phyloP scores from a whole-genome alignment of 2,329 filamentous ascomycete genomes.

The Davidsoniella eucalypti region DNA sequence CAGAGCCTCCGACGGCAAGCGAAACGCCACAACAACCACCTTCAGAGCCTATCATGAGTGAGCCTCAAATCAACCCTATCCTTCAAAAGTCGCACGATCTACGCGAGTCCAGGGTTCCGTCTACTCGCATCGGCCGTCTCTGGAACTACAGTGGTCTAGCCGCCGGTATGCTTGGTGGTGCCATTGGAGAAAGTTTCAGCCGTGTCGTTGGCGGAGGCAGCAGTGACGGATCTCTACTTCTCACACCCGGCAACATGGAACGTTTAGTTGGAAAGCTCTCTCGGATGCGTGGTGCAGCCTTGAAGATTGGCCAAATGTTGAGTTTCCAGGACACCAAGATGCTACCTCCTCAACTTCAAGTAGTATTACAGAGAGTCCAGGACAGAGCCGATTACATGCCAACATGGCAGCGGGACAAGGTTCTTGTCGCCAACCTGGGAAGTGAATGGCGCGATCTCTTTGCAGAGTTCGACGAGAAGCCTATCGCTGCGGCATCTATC shows the following conservation, averaged over 20 bases:
- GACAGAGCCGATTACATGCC: slow-evolving; percentile 98
- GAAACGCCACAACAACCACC: background rate
- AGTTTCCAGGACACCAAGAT: slow-evolving; percentile 96
- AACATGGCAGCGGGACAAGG: slow-evolving; percentile 73
- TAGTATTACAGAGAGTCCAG: slow-evolving; percentile 85
- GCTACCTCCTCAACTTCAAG: slow-evolving; percentile 71
- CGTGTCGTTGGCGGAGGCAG: slow-evolving; percentile 53
- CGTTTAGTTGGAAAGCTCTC: slow-evolving; percentile 83
- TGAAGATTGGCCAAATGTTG: slow-evolving; percentile 96
- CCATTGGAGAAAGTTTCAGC: slow-evolving; percentile 69
- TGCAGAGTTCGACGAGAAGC: slow-evolving; percentile 69
- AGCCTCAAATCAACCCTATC: slow-evolving; percentile 12
- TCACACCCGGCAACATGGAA: slow-evolving; percentile 84
- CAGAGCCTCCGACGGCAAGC: background rate
- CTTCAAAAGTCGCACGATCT: slow-evolving; percentile 43
- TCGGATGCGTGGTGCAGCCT: slow-evolving; percentile 88
- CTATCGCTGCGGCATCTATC: slow-evolving; percentile 90
- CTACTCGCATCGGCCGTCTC: slow-evolving; percentile 68
- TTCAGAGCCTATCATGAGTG: background rate
- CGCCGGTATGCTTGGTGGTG: slow-evolving; percentile 88
- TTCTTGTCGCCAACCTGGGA: slow-evolving; percentile 65
- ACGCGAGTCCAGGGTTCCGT: slow-evolving; percentile 77
- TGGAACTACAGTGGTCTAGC: slow-evolving; percentile 93
- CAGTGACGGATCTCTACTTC: slow-evolving; percentile 52
- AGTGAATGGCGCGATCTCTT: slow-evolving; percentile 73